Conservation (phyloP, 108 stramenopile genomes). For the Cyclotella atomus region DNA sequence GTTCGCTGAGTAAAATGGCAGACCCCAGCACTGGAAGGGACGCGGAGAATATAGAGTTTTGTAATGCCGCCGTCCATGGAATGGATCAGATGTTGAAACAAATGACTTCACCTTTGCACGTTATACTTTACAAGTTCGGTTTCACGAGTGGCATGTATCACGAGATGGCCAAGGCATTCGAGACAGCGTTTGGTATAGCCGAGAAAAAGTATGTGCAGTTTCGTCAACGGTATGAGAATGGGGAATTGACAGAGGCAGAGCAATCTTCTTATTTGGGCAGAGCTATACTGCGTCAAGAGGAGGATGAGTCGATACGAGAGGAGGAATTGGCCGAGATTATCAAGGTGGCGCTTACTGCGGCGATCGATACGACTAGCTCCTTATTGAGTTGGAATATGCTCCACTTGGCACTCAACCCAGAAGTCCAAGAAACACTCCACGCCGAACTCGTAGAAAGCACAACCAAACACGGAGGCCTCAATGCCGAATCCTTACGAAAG, state of each 20-base stretch:
- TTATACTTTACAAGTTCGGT: background rate
- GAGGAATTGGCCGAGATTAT: slow-evolving; percentile 33
- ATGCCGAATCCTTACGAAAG: slow-evolving; percentile 21
- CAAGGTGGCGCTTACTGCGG: slow-evolving; percentile 16
- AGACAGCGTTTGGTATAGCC: background rate
- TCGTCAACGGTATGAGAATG: background rate
- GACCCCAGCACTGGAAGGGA: slow-evolving; percentile 23
- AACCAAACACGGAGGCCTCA: slow-evolving; percentile 17
- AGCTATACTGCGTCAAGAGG: slow-evolving; percentile 37
- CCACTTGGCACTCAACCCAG: slow-evolving; percentile 35
- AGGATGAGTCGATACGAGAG: slow-evolving; percentile 8
- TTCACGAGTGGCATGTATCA: slow-evolving; percentile 14
- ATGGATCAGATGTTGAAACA: slow-evolving; percentile 14
- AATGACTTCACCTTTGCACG: slow-evolving; percentile 10
- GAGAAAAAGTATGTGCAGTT: slow-evolving; percentile 16
- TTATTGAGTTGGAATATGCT: slow-evolving; percentile 35
- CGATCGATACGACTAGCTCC: slow-evolving; percentile 41
- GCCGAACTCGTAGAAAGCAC: slow-evolving; percentile 25
- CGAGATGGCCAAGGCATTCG: slow-evolving; percentile 13
- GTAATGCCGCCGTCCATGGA: slow-evolving; percentile 4
- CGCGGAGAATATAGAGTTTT: slow-evolving; percentile 27
- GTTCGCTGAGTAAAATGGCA: slow-evolving; percentile 26
- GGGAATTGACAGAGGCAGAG: slow-evolving; percentile 34
- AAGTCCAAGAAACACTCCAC: slow-evolving; percentile 23
- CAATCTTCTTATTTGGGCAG: slow-evolving; percentile 22